These are phyloP conservation scores for Nitzschia inconspicua DNA, from an alignment of 108 stramenopile species.

Conservation along the genomic window DNA sequence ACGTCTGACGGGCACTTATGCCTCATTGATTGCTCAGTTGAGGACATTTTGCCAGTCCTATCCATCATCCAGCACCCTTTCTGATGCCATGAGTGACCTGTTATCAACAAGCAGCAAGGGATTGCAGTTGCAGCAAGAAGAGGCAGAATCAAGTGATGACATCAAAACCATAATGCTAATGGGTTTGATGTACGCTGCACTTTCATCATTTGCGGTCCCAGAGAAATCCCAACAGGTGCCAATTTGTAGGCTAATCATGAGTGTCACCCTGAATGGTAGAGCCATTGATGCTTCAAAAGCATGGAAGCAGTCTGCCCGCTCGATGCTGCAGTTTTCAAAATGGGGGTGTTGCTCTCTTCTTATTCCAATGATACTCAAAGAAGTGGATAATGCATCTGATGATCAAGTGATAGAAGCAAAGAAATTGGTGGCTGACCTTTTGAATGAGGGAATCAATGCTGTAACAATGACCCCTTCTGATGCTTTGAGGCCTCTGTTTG, in stretches of 20 bases:
- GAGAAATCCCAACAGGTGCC: conserved; percentile 13
- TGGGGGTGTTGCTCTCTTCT: conserved; percentile 45
- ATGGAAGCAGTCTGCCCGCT: conserved; percentile 46
- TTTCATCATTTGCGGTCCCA: conserved; percentile 60
- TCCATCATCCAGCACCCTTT: conserved; percentile 56
- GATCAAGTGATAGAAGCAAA: conserved; percentile 3
- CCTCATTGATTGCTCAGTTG: conserved; percentile 46
- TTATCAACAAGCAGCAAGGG: conserved; percentile 19
- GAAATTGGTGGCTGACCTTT: conserved; percentile 14
- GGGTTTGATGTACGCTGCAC: conserved; percentile 48
- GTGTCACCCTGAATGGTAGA: not conserved
- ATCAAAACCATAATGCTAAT: conserved; percentile 3
- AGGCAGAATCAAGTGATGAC: conserved; percentile 8
- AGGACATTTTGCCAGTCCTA: conserved; percentile 47
- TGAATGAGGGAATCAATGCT: conserved; percentile 37
- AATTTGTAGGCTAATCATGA: conserved; percentile 22
- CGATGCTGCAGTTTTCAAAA: conserved; percentile 62
- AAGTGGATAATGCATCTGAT: not conserved
- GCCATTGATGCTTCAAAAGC: conserved; percentile 21
- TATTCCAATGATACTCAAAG: not conserved
- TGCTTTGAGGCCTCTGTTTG: conserved; percentile 62
- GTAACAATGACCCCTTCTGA: conserved; percentile 56
- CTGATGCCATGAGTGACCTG: conserved; percentile 36
- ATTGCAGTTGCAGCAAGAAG: not conserved
- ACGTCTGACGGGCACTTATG: conserved; percentile 37